Evolutionary conservation across 2,329 filamentous ascomycete species (phyloP).

Genomic region (Cadophora sp.): DNA sequence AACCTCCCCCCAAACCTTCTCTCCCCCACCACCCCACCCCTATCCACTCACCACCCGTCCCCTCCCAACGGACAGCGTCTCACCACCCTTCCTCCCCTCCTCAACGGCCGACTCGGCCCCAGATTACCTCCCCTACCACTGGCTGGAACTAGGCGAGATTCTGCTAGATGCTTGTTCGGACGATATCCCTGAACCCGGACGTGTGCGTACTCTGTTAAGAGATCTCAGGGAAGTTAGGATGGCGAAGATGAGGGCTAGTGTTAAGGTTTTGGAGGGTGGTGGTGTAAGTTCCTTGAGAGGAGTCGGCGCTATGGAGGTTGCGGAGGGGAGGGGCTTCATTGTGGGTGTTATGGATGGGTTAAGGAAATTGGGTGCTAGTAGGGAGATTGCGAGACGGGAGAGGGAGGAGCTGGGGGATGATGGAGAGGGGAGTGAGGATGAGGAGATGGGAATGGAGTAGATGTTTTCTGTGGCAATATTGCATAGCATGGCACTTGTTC

Average conservation of each 20-base stretch:
- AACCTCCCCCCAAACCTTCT: slow-evolving; percentile 73
- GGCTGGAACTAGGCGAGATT: slow-evolving; percentile 89
- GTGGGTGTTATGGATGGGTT: slow-evolving; percentile 87
- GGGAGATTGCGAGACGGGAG: slow-evolving; percentile 79
- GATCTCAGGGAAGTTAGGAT: slow-evolving; percentile 88
- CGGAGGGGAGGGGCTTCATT: slow-evolving; percentile 85
- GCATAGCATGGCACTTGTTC: not conserved
- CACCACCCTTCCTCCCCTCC: slow-evolving; percentile 80
- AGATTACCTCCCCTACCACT: slow-evolving; percentile 87
- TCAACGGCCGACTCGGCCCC: slow-evolving; percentile 73
- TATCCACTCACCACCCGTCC: slow-evolving; percentile 49
- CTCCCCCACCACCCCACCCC: slow-evolving; percentile 74
- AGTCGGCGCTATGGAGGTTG: slow-evolving; percentile 91
- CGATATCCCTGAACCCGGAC: slow-evolving; percentile 77
- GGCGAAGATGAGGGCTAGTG: slow-evolving; percentile 83
- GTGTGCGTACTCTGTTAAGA: slow-evolving; percentile 75
- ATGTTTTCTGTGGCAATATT: not conserved
- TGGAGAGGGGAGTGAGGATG: slow-evolving; percentile 62
- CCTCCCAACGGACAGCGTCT: slow-evolving; percentile 47
- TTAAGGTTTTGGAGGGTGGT: slow-evolving; percentile 74
- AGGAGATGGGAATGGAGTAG: slow-evolving; percentile 55
- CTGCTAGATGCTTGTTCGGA: slow-evolving; percentile 85
- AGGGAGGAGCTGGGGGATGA: slow-evolving; percentile 65
- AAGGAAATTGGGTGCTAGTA: slow-evolving; percentile 80
- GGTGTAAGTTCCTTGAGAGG: slow-evolving; percentile 74